Base-by-base conservation (phyloP, 1,284 basidiomycete species). In the Fomitopsis pinicola region DNA sequence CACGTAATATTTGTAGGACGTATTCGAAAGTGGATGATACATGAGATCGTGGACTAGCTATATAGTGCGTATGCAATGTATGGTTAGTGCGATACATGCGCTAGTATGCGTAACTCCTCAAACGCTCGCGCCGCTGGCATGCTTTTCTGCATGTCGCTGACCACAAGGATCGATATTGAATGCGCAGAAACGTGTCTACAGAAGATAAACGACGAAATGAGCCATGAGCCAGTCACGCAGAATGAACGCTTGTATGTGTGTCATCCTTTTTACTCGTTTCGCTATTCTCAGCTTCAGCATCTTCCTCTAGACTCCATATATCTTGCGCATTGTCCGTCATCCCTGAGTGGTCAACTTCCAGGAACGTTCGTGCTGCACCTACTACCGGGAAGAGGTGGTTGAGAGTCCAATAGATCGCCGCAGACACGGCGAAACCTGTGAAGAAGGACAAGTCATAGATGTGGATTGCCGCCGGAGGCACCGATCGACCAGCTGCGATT, bases 381-480 rank as follows among this genome's bases (percentile, higher is more conserved):
- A 77, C 78, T 2, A 84, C 81, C 8, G 90, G 89, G 72, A 82
- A 88, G 28, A 80, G 53, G 54, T 72, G 66, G 74, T 86, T 89
- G 57, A 89, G 78, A 45, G 74, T 38, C 66, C 78, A 84, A 73
- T 94, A 94, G 48, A 88, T 71, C 62, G 88, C 59, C 8, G 82
- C 78, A 0, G 91, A 89, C 45, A 88, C 81, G 45, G 84, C 84
- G 66, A 91, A 91, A 30, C 91, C 91, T 4, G 88, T 90, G 74
- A 92, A 88, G 80, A 92, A 93, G 17, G 88, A 85, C 77, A 89
- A 81, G 63, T 89, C 77, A 72, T 91, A 91, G 66, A 92, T 82
- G 56, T 83, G 80, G 42, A 85, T 88, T 2, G 89, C 88, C 9
- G 82, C 82, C 28, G 87, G 68, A 6, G 86, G 84, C 7, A 92